Evolutionary conservation across 495 filamentous ascomycete species (phyloP).

Genomic region (Daldinia decipiens): DNA sequence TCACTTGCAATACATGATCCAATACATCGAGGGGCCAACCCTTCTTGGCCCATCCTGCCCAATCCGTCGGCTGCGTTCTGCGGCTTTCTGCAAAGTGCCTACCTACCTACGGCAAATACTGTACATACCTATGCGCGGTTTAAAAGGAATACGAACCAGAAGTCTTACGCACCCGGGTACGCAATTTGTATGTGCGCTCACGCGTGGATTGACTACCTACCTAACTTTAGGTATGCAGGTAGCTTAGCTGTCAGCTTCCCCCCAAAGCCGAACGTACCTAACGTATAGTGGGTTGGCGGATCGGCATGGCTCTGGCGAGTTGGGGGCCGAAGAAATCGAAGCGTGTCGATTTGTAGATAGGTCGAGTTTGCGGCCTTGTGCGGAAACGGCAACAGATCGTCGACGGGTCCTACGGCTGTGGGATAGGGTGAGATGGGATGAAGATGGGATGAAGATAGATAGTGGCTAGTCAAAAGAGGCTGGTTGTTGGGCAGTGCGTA

Average conservation of each 20-base stretch:
- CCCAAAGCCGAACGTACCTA: background rate
- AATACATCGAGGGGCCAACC: background rate
- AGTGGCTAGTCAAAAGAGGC: constrained; percentile 16
- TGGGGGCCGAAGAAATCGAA: constrained; percentile 3
- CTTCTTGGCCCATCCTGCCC: background rate
- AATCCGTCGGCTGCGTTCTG: background rate
- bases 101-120: background rate
- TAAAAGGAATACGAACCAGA: constrained; percentile 19
- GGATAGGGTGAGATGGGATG: background rate
- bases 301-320: background rate
- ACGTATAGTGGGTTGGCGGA: background rate
- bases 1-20: background rate
- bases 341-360: background rate
- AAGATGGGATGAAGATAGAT: constrained; percentile 13
- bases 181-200: background rate
- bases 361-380: background rate
- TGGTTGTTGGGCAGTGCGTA: constrained; percentile 6
- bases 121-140: constrained; percentile 3
- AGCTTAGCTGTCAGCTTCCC: background rate
- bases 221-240: background rate
- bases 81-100: background rate
- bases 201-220: background rate
- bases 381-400: background rate
- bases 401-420: constrained; percentile 8
- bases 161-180: constrained; percentile 4